These are phyloP conservation scores for Cenchrus americanus DNA, from an alignment of 176 grass and related monocot genomes.

Conservation along the genomic window DNA sequence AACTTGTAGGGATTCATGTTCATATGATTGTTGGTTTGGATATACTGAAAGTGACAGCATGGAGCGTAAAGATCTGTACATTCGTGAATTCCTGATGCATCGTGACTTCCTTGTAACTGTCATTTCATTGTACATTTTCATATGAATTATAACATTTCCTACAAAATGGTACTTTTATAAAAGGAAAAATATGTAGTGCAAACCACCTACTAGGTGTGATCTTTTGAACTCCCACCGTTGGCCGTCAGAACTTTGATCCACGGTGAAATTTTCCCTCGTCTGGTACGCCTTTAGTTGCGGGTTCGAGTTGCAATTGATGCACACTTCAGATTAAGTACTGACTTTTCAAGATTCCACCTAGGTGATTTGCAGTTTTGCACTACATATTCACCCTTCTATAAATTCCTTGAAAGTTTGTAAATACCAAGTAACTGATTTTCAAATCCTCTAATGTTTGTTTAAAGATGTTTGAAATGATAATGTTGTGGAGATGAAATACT, in stretches of 20 bases:
- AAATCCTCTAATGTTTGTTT: background rate
- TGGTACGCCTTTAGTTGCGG: too few species aligned
- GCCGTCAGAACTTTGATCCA: too few species aligned
- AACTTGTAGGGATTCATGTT: conserved; percentile 29
- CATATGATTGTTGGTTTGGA: conserved; percentile 21
- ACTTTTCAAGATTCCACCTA: too few species aligned
- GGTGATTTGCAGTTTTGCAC: too few species aligned
- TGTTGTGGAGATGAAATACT: too few species aligned
- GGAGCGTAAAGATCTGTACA: conserved; percentile 43
- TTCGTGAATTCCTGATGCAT: background rate
- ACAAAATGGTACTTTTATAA: background rate
- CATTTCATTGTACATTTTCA: background rate
- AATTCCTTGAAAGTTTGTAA: background rate
- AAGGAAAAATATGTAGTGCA: too few species aligned
- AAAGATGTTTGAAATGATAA: background rate
- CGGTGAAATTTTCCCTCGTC: too few species aligned
- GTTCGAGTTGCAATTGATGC: too few species aligned
- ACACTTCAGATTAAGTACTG: too few species aligned
- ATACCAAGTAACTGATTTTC: background rate
- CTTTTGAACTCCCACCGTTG: too few species aligned
- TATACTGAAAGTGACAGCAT: background rate
- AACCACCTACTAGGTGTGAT: too few species aligned
- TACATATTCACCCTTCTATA: too few species aligned
- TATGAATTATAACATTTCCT: background rate
- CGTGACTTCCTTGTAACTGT: background rate